These are phyloP conservation scores for Eucalyptus melliodora DNA, from an alignment of 345 rosid species.

Conservation along the genomic window DNA sequence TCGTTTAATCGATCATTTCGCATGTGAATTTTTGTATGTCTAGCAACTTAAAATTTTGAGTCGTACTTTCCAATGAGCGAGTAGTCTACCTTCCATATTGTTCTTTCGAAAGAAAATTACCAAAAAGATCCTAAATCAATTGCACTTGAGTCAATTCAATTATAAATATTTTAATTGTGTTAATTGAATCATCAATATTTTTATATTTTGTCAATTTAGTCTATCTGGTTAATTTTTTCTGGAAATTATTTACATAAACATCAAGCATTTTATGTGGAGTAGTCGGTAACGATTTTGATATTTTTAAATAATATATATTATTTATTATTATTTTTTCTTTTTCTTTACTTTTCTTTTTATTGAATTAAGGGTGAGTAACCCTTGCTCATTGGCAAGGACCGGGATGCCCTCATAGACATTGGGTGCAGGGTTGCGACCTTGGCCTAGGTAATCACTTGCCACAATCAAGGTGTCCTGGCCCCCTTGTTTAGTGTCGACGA, in stretches of 20 bases:
- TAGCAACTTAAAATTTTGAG: background rate
- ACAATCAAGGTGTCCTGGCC: accelerated
- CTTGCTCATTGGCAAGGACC: accelerated
- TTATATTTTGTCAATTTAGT: too few species aligned
- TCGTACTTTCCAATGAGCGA: background rate
- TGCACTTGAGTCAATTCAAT: background rate
- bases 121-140: background rate
- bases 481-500: background rate
- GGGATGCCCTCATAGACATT: too few species aligned
- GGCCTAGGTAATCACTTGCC: too few species aligned
- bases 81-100: background rate
- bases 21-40: background rate
- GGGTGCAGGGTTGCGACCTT: too few species aligned
- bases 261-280: accelerated
- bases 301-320: too few species aligned
- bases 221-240: accelerated
- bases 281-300: accelerated
- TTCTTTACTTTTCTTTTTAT: too few species aligned
- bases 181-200: too few species aligned
- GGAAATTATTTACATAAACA: too few species aligned
- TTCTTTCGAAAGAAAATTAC: background rate
- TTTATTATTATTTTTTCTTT: too few species aligned
- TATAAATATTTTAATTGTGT: background rate
- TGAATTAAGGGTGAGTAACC: background rate
- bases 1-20: background rate